A percentile compares a stretch with the other conserved stretches of the same genome.
Evolutionary conservation across 805 yeast genomes (phyloP).

Genomic region (Zygosaccharomyces rouxii): DNA sequence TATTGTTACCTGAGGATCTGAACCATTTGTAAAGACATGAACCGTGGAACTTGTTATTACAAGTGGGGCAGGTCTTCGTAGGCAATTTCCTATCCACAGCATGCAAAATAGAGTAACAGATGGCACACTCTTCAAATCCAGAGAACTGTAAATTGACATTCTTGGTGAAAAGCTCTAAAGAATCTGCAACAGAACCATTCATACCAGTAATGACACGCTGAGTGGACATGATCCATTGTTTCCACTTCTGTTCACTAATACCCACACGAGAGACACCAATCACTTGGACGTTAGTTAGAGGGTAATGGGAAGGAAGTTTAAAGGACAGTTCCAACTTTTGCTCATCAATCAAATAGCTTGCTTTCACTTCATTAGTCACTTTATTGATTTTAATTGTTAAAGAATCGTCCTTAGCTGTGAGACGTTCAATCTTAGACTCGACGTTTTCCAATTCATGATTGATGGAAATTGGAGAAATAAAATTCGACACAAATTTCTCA

Average conservation of each 20-base stretch:
- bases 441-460: slow-evolving; percentile 52
- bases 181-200: slow-evolving; percentile 55
- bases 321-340: slow-evolving; percentile 78
- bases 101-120: slow-evolving; percentile 88
- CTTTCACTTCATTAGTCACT: slow-evolving; percentile 62
- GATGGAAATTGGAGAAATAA: slow-evolving; percentile 62
- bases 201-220: slow-evolving; percentile 75
- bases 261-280: slow-evolving; percentile 79
- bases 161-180: slow-evolving; percentile 42
- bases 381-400: slow-evolving; percentile 57
- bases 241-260: slow-evolving; percentile 88
- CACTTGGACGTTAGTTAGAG: slow-evolving; percentile 69
- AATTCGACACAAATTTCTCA: slow-evolving; percentile 57
- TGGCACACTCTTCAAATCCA: slow-evolving; percentile 95
- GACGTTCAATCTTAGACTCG: slow-evolving; percentile 37
- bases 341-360: slow-evolving; percentile 76
- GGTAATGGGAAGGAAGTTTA: slow-evolving; percentile 68
- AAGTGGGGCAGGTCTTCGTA: slow-evolving; percentile 79
- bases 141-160: slow-evolving; percentile 83
- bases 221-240: slow-evolving; percentile 90
- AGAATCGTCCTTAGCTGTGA: slow-evolving; percentile 37
- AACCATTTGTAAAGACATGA: slow-evolving; percentile 98
- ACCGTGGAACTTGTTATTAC: slow-evolving; percentile 91
- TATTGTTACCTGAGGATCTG: slow-evolving; percentile 83
- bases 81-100: slow-evolving; percentile 86